Evolutionary conservation across 108 stramenopile genomes (phyloP).

Genomic region (Epithemia pelagica): DNA sequence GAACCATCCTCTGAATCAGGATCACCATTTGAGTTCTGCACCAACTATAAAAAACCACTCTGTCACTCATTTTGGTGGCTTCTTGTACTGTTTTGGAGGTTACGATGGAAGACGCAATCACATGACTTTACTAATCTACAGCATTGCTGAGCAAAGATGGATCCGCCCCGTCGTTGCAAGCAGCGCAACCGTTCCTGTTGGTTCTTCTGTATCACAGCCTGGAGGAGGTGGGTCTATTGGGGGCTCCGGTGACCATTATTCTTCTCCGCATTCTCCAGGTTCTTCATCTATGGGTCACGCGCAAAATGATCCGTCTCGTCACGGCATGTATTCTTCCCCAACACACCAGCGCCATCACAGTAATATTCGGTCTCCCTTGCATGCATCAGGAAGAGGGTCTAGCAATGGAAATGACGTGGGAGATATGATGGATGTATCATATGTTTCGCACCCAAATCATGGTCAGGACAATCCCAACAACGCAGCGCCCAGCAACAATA

Average conservation of each 20-base stretch:
- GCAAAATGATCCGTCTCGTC: not conserved
- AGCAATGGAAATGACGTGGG: conserved; percentile 2
- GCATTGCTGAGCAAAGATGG: conserved; percentile 61
- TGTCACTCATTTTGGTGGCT: conserved; percentile 68
- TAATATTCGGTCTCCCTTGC: not conserved
- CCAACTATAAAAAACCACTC: conserved; percentile 82
- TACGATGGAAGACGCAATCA: conserved; percentile 90
- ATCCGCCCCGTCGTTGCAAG: conserved; percentile 25
- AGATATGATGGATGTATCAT: not conserved
- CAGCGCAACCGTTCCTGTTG: not conserved
- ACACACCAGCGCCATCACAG: not conserved
- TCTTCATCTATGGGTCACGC: not conserved
- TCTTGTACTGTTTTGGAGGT: conserved; percentile 88
- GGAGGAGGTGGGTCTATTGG: too few relatives aligned
- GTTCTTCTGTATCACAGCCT: too few relatives aligned
- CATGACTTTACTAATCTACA: conserved; percentile 71
- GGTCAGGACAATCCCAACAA: conserved; percentile 5
- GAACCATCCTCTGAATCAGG: not conserved
- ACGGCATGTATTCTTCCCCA: not conserved
- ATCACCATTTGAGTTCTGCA: not conserved
- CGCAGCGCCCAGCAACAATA: not conserved
- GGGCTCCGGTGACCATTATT: not conserved
- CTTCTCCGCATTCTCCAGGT: not conserved
- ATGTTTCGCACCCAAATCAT: not conserved
- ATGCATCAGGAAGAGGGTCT: not conserved